These are phyloP conservation scores for Heterobasidion occidentale DNA, from an alignment of 1,284 basidiomycete genomes.

Conservation along the genomic window DNA sequence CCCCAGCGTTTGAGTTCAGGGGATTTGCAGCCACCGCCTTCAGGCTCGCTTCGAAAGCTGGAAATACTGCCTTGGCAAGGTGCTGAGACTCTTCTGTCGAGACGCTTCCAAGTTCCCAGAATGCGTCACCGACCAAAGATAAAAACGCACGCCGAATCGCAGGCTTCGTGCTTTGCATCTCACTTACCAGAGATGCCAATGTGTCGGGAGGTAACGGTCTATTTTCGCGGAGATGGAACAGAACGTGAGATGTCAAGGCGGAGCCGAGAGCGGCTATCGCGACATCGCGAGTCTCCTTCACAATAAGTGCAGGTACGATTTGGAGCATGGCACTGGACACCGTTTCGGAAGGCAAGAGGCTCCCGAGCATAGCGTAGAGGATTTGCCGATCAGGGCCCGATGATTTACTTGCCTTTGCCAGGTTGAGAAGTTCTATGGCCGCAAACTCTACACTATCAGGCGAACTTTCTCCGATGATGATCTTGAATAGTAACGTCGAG, in stretches of 20 bases:
- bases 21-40: conserved; percentile 59
- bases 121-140: conserved; percentile 24
- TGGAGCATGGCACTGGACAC: conserved; percentile 52
- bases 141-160: conserved; percentile 28
- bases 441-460: conserved; percentile 33
- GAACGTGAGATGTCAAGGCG: conserved; percentile 54
- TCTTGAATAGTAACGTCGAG: conserved; percentile 55
- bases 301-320: conserved; percentile 49
- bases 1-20: conserved; percentile 49
- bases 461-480: conserved; percentile 32
- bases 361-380: conserved; percentile 71
- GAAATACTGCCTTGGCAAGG: conserved; percentile 48
- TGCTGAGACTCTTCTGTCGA: conserved; percentile 28
- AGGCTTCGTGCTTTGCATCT: conserved; percentile 48
- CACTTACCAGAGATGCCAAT: conserved; percentile 49
- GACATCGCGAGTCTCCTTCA: conserved; percentile 74
- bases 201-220: conserved; percentile 35
- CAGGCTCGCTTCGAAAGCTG: conserved; percentile 61
- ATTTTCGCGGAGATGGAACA: conserved; percentile 37
- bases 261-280: conserved; percentile 48
- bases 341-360: conserved; percentile 39
- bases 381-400: conserved; percentile 82
- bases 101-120: conserved; percentile 26
- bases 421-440: conserved; percentile 57
- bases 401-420: conserved; percentile 80